Evolutionary conservation across 2,329 filamentous ascomycete genomes (phyloP).

Genomic region (Pochonia chlamydosporia): DNA sequence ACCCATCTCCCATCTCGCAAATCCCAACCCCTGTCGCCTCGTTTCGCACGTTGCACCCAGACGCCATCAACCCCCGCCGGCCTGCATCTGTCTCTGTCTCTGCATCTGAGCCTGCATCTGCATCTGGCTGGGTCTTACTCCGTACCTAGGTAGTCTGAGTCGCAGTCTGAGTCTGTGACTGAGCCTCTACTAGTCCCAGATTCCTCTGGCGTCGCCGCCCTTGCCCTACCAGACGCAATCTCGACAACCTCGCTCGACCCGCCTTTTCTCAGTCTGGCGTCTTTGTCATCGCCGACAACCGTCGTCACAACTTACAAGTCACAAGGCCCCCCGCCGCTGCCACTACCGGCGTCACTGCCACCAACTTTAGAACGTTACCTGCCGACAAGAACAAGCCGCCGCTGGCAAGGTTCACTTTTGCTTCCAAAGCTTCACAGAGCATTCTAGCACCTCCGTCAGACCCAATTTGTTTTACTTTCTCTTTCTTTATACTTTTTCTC

Average conservation of each 20-base stretch:
- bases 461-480: neutral
- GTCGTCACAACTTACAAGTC: neutral
- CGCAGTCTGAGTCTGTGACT: no score
- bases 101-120: neutral
- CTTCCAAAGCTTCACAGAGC: neutral
- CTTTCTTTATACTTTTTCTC: neutral
- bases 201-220: no score
- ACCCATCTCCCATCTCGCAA: neutral
- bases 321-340: neutral
- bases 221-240: no score
- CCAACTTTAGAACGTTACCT: no score
- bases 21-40: constrained; percentile 11
- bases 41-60: neutral
- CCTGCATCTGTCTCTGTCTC: neutral
- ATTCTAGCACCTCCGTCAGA: neutral
- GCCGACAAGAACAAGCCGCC: no score
- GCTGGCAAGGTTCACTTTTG: no score
- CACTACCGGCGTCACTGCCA: neutral
- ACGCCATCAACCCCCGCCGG: neutral
- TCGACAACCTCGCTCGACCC: no score
- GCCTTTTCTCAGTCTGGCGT: no score
- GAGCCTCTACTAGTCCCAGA: no score
- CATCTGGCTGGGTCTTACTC: no score
- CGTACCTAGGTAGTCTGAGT: no score
- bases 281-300: constrained; percentile 8